phyloP scores from a whole-genome alignment of 202 grass and related monocot species.

The Tripidium arundinaceum region DNA sequence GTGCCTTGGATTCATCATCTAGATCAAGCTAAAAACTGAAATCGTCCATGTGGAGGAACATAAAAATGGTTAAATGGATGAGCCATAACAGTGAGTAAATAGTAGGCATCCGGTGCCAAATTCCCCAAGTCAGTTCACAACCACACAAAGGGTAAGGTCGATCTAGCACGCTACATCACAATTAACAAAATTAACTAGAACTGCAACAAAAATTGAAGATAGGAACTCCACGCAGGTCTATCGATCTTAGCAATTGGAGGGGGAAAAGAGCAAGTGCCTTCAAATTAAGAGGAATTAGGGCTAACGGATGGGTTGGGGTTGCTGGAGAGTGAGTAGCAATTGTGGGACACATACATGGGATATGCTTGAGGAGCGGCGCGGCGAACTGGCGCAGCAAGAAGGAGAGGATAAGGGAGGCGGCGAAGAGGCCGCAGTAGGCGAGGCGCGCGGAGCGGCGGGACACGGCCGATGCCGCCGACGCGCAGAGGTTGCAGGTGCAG shows the following conservation, averaged over 20 bases:
- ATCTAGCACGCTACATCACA: background rate
- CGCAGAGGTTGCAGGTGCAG: conserved; percentile 79
- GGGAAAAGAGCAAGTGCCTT: background rate
- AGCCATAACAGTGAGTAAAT: background rate
- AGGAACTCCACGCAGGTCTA: background rate
- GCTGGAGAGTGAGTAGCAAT: background rate
- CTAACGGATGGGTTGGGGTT: background rate
- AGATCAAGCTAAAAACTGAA: background rate
- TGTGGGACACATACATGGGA: conserved; percentile 54
- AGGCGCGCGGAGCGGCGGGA: conserved; percentile 81
- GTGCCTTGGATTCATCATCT: no score
- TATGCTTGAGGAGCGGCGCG: conserved; percentile 72
- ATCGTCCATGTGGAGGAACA: background rate
- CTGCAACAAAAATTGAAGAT: background rate
- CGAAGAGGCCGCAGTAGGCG: conserved; percentile 88
- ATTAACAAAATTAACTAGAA: background rate
- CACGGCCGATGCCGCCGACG: conserved; percentile 62
- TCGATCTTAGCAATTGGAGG: background rate
- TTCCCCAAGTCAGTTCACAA: conserved; percentile 1
- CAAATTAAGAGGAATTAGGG: background rate
- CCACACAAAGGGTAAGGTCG: background rate
- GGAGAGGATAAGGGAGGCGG: conserved; percentile 78
- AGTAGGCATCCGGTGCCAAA: background rate
- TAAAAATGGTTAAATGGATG: conserved; percentile 8
- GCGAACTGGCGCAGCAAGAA: conserved; percentile 89